These are phyloP conservation scores for Pseudofabraea citricarpa DNA, from an alignment of 2,329 filamentous ascomycete species.

Conservation along the genomic window DNA sequence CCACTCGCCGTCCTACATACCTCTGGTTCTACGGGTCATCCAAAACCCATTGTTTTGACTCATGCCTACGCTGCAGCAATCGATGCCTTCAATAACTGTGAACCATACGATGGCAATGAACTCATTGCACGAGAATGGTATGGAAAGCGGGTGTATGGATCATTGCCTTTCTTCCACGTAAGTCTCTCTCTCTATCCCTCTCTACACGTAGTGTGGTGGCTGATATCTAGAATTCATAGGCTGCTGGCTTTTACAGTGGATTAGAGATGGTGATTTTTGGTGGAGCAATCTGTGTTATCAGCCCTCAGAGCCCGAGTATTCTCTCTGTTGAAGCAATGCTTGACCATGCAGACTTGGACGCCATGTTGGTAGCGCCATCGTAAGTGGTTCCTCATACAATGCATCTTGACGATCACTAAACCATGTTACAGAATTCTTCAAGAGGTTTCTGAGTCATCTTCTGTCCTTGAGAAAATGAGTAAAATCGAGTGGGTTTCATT, in stretches of 20 bases:
- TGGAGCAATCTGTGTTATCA: background rate
- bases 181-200: background rate
- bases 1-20: constrained; percentile 35
- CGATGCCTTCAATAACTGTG: constrained; percentile 21
- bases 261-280: background rate
- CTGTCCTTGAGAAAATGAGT: background rate
- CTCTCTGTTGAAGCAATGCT: background rate
- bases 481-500: background rate
- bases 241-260: background rate
- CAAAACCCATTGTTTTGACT: constrained; percentile 32
- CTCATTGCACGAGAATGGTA: background rate
- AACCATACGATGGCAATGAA: background rate
- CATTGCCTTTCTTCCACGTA: background rate
- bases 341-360: background rate
- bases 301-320: background rate
- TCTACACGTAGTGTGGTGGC: background rate
- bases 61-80: constrained; percentile 30
- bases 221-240: background rate
- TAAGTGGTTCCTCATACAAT: background rate
- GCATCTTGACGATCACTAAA: background rate
- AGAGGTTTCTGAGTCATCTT: background rate
- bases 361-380: background rate
- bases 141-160: background rate
- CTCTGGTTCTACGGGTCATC: constrained; percentile 35
- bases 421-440: background rate